Conservation (phyloP, 2,329 filamentous ascomycete species). For the Tricladium varicosporioides region DNA sequence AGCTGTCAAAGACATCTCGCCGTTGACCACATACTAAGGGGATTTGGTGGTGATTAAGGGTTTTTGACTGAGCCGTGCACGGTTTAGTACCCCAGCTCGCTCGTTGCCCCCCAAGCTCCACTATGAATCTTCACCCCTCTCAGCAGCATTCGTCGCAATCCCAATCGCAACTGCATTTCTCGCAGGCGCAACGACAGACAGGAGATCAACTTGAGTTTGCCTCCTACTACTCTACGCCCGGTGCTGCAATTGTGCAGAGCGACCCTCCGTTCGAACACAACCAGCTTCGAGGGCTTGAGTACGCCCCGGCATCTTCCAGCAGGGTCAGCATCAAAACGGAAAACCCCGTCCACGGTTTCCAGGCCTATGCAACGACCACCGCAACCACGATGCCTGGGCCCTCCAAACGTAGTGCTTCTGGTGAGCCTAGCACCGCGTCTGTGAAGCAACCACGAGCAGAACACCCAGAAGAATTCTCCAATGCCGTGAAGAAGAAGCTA, state of each 20-base stretch:
- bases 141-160: not conserved
- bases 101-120: no score
- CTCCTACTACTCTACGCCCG: not conserved
- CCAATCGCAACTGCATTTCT: not conserved
- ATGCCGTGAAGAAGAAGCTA: slow-evolving; percentile 51
- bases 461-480: slow-evolving; percentile 34
- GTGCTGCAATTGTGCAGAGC: not conserved
- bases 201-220: not conserved
- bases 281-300: slow-evolving; percentile 13
- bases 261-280: slow-evolving; percentile 3
- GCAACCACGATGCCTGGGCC: slow-evolving; percentile 23
- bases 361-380: slow-evolving; percentile 16
- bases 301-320: slow-evolving; percentile 24
- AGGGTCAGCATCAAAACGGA: slow-evolving; percentile 15
- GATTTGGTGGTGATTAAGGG: no score
- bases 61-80: no score
- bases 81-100: no score
- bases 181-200: not conserved
- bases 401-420: slow-evolving; percentile 23
- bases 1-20: no score
- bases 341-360: slow-evolving; percentile 1
- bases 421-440: slow-evolving; percentile 19
- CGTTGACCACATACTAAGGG: no score
- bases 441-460: slow-evolving; percentile 29
- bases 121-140: no score